Conservation (phyloP, 2,329 filamentous ascomycete genomes). For the Exophiala alcalophila region DNA sequence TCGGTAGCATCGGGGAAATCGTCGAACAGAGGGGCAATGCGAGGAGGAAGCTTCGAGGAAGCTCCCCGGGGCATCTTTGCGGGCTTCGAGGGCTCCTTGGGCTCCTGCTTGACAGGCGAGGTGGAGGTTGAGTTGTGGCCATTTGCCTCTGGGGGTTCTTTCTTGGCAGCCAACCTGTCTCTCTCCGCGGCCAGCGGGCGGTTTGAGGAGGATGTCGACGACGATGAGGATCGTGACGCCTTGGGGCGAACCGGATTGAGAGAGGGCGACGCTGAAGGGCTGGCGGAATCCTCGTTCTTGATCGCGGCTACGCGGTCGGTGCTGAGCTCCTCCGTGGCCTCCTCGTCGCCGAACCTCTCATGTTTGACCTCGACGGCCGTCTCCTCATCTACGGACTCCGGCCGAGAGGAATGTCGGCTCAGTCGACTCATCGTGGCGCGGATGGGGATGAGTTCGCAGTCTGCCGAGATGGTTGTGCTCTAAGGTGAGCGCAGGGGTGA, state of each 20-base stretch:
- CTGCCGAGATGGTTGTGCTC: slow-evolving; percentile 5
- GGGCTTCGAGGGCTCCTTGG: slow-evolving; percentile 58
- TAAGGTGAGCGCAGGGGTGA: slow-evolving; percentile 12
- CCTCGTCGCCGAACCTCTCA: slow-evolving; percentile 21
- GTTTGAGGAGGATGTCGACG: slow-evolving; percentile 20
- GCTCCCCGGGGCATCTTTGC: slow-evolving; percentile 71
- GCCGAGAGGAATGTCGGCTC: slow-evolving; percentile 14
- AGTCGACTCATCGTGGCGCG: slow-evolving; percentile 21
- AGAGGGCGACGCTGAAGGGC: slow-evolving; percentile 24
- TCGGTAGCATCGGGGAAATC: slow-evolving; percentile 74
- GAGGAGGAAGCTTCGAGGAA: slow-evolving; percentile 65
- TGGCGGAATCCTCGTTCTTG: slow-evolving; percentile 25
- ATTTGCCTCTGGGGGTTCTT: slow-evolving; percentile 52
- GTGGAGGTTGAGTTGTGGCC: slow-evolving; percentile 56
- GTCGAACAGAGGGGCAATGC: slow-evolving; percentile 64
- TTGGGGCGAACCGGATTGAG: slow-evolving; percentile 21
- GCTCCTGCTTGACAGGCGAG: slow-evolving; percentile 56
- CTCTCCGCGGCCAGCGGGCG: slow-evolving; percentile 11
- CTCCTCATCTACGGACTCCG: slow-evolving; percentile 20
- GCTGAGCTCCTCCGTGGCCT: slow-evolving; percentile 22
- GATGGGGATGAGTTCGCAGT: slow-evolving; percentile 5
- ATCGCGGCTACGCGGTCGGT: slow-evolving; percentile 20
- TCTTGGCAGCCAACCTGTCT: slow-evolving; percentile 31
- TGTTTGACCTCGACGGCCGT: slow-evolving; percentile 26
- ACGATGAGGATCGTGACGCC: slow-evolving; percentile 26